Conservation (phyloP, 106 monocot species). For the Dendrobium catenatum region DNA sequence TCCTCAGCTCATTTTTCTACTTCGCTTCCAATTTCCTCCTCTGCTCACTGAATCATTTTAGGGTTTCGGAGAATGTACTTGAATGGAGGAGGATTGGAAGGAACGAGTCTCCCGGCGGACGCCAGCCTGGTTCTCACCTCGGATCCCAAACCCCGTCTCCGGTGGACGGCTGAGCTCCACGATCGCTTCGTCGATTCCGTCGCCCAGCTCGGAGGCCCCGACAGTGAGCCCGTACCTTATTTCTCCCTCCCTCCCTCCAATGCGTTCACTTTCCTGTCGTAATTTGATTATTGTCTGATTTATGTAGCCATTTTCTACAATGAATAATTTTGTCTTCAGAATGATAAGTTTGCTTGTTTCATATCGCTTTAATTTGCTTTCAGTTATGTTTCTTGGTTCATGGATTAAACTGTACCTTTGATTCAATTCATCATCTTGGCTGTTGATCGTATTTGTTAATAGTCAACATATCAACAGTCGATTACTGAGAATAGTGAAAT, state of each 20-base stretch:
- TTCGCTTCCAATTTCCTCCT: background rate
- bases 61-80: slow-evolving; percentile 8
- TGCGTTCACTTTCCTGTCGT: background rate
- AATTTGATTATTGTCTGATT: background rate
- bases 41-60: background rate
- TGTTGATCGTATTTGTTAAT: background rate
- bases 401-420: background rate
- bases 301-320: background rate
- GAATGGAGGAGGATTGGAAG: slow-evolving; percentile 4
- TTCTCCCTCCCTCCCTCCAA: background rate
- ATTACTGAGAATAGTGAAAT: background rate
- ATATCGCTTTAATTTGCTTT: background rate
- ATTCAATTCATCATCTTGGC: too few relatives aligned
- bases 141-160: slow-evolving; percentile 67
- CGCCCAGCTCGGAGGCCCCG: slow-evolving; percentile 67
- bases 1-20: background rate
- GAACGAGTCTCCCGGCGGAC: slow-evolving; percentile 2
- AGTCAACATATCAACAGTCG: background rate
- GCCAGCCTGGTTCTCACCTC: slow-evolving; percentile 13
- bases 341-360: background rate
- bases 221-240: slow-evolving; percentile 34
- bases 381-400: background rate
- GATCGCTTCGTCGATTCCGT: slow-evolving; percentile 77
- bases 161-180: slow-evolving; percentile 75
- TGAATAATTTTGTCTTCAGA: background rate